Evolutionary conservation across 2,329 filamentous ascomycete species (phyloP), one percentile per base, ranked within the genome.

Genomic region (Alternaria triticimaculans): DNA sequence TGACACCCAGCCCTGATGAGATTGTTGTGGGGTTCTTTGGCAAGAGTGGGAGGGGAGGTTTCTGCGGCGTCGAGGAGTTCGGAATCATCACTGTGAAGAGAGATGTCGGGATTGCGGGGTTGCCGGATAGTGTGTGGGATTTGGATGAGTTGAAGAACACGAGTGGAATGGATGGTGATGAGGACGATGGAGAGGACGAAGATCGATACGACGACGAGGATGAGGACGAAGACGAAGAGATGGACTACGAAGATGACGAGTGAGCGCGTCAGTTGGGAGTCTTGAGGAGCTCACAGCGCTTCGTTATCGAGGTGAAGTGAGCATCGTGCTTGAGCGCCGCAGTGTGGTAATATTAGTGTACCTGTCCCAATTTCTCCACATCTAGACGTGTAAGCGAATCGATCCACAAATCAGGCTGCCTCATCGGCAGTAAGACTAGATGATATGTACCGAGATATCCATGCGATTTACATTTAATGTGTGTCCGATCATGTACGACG

Each of bases 11-110:
- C 2, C 45, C 62, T 0, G 73, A 77, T 25, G 80, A 85, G 55
- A 75, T 76, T 12, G 81, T 86, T 48, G 75, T 86, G 9, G 84
- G 84, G 0, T 85, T 86, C 65, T 84, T 76, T 61, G 84, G 84
- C 3, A 72, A 68, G 53, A 84, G 80, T 59, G 67, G 70, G 3
- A 37, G 56, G 23, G 28, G 33, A 25, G 41, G 77, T 74, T 66
- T 72, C 65, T 57, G 45, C 51, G 66, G 66, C 5, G 61, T 72
- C 2, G 46, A 69, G 43, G 80, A 85, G 64, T 85, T 86, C 72
- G 84, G 84, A 6, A 85, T 86, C 54, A 77, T 86, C 20, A 85
- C 81, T 2, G 82, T 79, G 5, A 81, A 82, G 0, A 80, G 72
- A 58, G 74, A 72, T 37, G 71, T 81, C 14, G 78, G 80, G 7